Percentiles rank a stretch among this genome's conserved stretches.
phyloP scores from a whole-genome alignment of 495 filamentous ascomycete genomes.

The Hypoxylon perforatum region DNA sequence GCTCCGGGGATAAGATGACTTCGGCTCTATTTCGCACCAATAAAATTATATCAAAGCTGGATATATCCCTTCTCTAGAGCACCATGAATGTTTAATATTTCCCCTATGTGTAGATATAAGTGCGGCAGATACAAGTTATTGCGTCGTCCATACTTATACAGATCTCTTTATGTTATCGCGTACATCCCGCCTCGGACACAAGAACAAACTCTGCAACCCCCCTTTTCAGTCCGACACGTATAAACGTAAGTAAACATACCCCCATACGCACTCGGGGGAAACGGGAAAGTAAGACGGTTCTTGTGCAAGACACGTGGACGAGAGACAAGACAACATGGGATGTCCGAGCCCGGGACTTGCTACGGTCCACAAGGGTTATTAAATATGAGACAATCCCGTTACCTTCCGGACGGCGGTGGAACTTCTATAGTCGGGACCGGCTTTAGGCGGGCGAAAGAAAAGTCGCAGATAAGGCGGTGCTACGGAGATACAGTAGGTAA shows the following conservation, averaged over 20 bases:
- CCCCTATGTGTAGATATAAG: too few species aligned
- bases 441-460: neutral
- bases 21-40: too few species aligned
- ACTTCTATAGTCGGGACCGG: neutral
- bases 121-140: too few species aligned
- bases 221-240: neutral
- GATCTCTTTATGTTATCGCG: neutral
- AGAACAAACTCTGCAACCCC: too few species aligned
- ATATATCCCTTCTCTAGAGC: too few species aligned
- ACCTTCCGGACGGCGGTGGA: neutral
- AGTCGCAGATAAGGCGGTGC: neutral
- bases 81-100: too few species aligned
- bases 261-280: conserved; percentile 2
- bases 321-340: conserved; percentile 1
- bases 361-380: too few species aligned
- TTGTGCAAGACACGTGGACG: conserved; percentile 16
- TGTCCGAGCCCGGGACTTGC: neutral
- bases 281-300: conserved; percentile 17
- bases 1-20: neutral
- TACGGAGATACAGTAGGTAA: neutral
- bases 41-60: too few species aligned
- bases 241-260: neutral
- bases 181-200: too few species aligned
- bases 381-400: neutral
- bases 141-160: neutral